Evolutionary conservation across 208 protist species (phyloP), one percentile per base, ranked within the genome.

Genomic region (Crithidia sp.): DNA sequence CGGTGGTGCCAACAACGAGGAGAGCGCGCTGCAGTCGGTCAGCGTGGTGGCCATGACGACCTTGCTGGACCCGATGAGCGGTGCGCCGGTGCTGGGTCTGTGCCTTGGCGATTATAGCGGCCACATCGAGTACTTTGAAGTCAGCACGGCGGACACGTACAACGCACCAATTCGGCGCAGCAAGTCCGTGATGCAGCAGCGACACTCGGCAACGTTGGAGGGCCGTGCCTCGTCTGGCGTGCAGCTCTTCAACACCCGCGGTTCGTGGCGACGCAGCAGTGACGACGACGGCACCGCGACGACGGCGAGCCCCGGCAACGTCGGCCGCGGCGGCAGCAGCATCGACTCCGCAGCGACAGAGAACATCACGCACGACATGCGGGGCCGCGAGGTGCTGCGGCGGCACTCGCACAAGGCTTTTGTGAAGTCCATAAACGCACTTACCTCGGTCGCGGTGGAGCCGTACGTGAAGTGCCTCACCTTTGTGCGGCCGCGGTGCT

Each of bases 361-460:
- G 67, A 83, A 84, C 71, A 84, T 82, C 53, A 79, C 75, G 14
- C 65, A 77, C 36, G 87, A 89, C 73, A 82, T 88, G 80, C 66
- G 77, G 5, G 85, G 89, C 6, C 83, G 87, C 36, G 82, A 96
- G 66, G 76, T 91, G 45, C 72, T 88, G 17, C 84, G 92, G 17
- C 87, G 81, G n/a, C 89, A 94, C 69, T 85, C 83, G 37, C 92
- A 96, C 81, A 88, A 89, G 68, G 92, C 92, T 7, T 95, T 91
- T 76, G 84, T 93, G 44, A 87, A 86, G 60, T 86, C 89, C 28
- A 91, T 96, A 69, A 92, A 96, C 71, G 86, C 87, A 16, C 85
- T 95, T 55, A 96, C 89, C 10, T 96, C 92, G 17, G 86, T 91
- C 10, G 80, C 85, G 7, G 89, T 94, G 53, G 82, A 87, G 68